These are phyloP conservation scores for Wickerhamomyces rabaulensis DNA, from an alignment of 805 yeast species.

Conservation along the genomic window DNA sequence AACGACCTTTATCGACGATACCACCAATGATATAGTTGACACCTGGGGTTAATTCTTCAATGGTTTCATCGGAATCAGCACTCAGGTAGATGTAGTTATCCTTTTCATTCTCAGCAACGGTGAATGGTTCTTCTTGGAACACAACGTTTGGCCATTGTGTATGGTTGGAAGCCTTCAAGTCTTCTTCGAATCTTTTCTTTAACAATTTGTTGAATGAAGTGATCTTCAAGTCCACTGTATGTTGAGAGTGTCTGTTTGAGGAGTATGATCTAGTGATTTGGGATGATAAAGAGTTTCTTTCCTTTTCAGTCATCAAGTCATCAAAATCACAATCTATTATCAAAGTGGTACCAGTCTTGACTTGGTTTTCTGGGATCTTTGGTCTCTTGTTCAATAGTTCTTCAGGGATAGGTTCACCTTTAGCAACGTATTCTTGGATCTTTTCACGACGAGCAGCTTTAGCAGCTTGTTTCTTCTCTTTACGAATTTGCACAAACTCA, in stretches of 20 bases:
- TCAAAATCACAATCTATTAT: slow-evolving; percentile 91
- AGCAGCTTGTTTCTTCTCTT: slow-evolving; percentile 48
- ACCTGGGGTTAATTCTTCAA: slow-evolving; percentile 60
- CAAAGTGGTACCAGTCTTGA: slow-evolving; percentile 43
- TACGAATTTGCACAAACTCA: slow-evolving; percentile 47
- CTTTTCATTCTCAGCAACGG: slow-evolving; percentile 32
- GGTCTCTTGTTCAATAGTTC: slow-evolving; percentile 34
- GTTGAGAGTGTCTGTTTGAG: slow-evolving; percentile 58
- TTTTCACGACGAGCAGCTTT: slow-evolving; percentile 35
- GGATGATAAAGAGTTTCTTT: slow-evolving; percentile 60
- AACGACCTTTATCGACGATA: slow-evolving; percentile 91
- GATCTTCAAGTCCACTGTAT: slow-evolving; percentile 53
- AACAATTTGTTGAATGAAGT: slow-evolving; percentile 64
- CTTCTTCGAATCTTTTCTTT: slow-evolving; percentile 61
- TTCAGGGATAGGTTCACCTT: slow-evolving; percentile 36
- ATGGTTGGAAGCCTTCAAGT: slow-evolving; percentile 49
- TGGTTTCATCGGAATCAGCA: slow-evolving; percentile 75
- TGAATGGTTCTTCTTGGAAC: slow-evolving; percentile 31
- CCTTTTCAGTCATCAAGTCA: slow-evolving; percentile 77
- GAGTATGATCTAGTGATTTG: slow-evolving; percentile 84
- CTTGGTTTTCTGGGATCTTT: slow-evolving; percentile 36
- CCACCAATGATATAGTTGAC: slow-evolving; percentile 89
- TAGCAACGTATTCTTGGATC: slow-evolving; percentile 28
- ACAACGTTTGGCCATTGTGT: slow-evolving; percentile 62
- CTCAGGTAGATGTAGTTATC: slow-evolving; percentile 56